Evolutionary conservation across 768 basidiomycete genomes (phyloP).

Genomic region (Phylloporus sp.): DNA sequence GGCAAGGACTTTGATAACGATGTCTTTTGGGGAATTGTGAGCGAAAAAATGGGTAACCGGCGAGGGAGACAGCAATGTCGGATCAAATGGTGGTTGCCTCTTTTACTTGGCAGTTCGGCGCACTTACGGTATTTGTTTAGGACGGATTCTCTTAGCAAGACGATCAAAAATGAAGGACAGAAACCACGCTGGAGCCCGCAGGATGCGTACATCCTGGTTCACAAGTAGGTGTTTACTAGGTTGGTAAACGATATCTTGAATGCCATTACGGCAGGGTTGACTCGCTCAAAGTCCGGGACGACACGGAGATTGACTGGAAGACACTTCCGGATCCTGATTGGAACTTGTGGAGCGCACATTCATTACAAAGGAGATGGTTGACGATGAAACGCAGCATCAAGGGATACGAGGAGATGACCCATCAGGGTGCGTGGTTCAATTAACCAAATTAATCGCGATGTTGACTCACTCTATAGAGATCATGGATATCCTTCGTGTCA

Average conservation of each 20-base stretch:
- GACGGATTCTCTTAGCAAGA: conserved; percentile 74
- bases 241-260: not conserved
- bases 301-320: conserved; percentile 86
- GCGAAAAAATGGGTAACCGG: conserved; percentile 70
- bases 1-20: conserved; percentile 76
- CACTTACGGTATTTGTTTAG: conserved; percentile 33
- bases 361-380: conserved; percentile 74
- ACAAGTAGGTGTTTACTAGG: conserved; percentile 48
- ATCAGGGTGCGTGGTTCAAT: conserved; percentile 51
- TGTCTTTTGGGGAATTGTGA: conserved; percentile 79
- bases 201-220: conserved; percentile 77
- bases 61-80: conserved; percentile 82
- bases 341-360: conserved; percentile 84
- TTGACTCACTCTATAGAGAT: conserved; percentile 49
- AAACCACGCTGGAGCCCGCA: conserved; percentile 70
- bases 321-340: conserved; percentile 66
- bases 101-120: not conserved
- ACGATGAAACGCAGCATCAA: conserved; percentile 76
- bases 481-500: conserved; percentile 73
- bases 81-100: conserved; percentile 68
- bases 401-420: conserved; percentile 77
- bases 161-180: conserved; percentile 66
- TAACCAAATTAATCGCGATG: conserved; percentile 1
- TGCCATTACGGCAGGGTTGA: conserved; percentile 50
- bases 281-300: conserved; percentile 69